Evolutionary conservation across 805 yeast species (phyloP), one percentile per base, ranked within the genome.

Genomic region (Yarrowia sp.): DNA sequence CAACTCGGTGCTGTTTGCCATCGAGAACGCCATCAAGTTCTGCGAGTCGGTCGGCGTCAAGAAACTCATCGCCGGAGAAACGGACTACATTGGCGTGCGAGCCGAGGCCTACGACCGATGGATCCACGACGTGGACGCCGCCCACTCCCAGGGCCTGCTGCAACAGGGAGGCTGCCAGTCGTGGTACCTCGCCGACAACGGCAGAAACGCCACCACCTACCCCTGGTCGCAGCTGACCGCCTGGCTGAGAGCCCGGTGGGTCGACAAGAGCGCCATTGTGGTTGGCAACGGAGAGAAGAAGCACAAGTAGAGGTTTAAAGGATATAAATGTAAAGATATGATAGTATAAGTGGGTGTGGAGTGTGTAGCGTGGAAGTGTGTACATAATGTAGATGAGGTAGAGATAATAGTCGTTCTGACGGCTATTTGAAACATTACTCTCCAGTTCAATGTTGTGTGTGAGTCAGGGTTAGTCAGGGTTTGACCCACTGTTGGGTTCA

Each of bases 101-200:
- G 43, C 66, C 14, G 61, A 46, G 17, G 72, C 72, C n/a, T 70
- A 70, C 42, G 55, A 67, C 20, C 39, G 53, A 9, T 70, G 72
- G 72, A 60, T 52, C n/a, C 24, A 36, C 3, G 46, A 42, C 14
- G 39, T 70, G n/a, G 53, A 65, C 13, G 55, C 47, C 1, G 66
- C 69, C 30, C 66, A 69, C 34, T 38, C 46, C 9, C 43, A 66
- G 43, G 58, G 67, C 1, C 68, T 70, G 17, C 43, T 69, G 7
- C 56, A 61, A 2, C 38, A 44, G 43, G 72, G 72, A 13, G 72
- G 72, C 2, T 70, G 72, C 34, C 47, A 42, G 24, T 70, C 72
- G 5, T 70, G 72, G 72, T 70, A 70, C 38, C 50, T 61, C 9
- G 36, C 56, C 9, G 68, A 66, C 12, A 20, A 47, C 36, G 71